Conservation (phyloP, 2,329 filamentous ascomycete genomes). For the Aureobasidium sp. region DNA sequence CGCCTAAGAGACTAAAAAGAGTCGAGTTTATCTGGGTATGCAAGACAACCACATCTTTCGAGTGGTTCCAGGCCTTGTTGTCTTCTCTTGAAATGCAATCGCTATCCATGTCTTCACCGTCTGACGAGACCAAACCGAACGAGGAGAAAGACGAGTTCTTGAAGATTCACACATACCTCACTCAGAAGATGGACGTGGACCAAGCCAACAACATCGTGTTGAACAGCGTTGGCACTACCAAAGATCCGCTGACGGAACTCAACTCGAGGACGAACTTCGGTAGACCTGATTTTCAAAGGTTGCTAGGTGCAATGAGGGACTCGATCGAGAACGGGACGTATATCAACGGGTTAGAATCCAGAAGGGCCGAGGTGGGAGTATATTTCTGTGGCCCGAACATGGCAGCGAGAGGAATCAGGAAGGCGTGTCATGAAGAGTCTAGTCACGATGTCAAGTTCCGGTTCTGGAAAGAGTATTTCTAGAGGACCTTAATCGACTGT, state of each 20-base stretch:
- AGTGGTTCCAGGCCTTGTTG: slow-evolving; percentile 96
- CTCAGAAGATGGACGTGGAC: slow-evolving; percentile 84
- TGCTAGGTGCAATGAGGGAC: slow-evolving; percentile 79
- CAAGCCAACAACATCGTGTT: slow-evolving; percentile 95
- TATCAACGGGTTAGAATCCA: slow-evolving; percentile 65
- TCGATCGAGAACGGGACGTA: slow-evolving; percentile 83
- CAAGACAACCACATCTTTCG: slow-evolving; percentile 90
- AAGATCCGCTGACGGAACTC: slow-evolving; percentile 88
- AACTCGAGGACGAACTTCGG: slow-evolving; percentile 90
- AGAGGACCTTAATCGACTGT: not conserved
- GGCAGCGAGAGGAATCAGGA: slow-evolving; percentile 74
- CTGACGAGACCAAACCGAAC: slow-evolving; percentile 54
- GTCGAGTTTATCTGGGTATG: slow-evolving; percentile 99
- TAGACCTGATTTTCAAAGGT: slow-evolving; percentile 74
- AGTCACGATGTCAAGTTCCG: slow-evolving; percentile 80
- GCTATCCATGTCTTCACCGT: slow-evolving; percentile 46
- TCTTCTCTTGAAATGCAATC: slow-evolving; percentile 86
- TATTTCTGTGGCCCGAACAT: slow-evolving; percentile 93
- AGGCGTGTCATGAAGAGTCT: slow-evolving; percentile 66
- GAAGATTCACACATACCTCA: slow-evolving; percentile 96
- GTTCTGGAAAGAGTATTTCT: slow-evolving; percentile 96
- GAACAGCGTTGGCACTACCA: slow-evolving; percentile 80
- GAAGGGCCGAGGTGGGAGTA: slow-evolving; percentile 82
- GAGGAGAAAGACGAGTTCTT: slow-evolving; percentile 72
- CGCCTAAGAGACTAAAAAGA: slow-evolving; percentile 78